Evolutionary conservation across 73 alveolate genomes (phyloP), one percentile per base, ranked within the genome.

Genomic region (Urostyla sp.): DNA sequence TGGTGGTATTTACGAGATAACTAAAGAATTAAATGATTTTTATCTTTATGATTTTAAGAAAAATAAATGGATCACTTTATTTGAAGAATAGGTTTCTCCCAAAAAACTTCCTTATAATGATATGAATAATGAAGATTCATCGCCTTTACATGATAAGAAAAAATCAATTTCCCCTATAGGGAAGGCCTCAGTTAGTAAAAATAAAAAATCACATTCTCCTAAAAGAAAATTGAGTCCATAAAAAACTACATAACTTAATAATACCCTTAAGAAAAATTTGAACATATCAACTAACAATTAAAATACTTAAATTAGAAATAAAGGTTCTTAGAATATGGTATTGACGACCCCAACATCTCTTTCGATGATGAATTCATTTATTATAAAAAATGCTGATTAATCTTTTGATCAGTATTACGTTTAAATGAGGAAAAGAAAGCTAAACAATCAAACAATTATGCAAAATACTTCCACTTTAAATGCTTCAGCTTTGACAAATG

Each of bases 1-100:
- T 61, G 97, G 92, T 21, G 97, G 97, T 2, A 92, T 92, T 15
- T 90, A 84, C 79, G 97, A 92, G 50, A 61, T 92, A 4, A 92
- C 95, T 15, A 83, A 92, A 72, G 95, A 92, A 75, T 49, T 89
- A 54, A 87, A 86, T 56, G 97, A 92, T 48, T 50, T 92, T 28
- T 69, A 51, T 58, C 37, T 80, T n/a, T 92, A 75, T 61, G 87
- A 92, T 76, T 58, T 78, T 0, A 46, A 56, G n/a, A 75, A 59
- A 43, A 52, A 61, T 53, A 67, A 40, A 50, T 91, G 97, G 97
- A 26, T 36, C 27, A 35, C 54, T 5, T 59, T 91, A n/a, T 91
- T 82, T 57, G 92, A 83, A 61, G 97, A 91, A 32, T 38, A 77
- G 0, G 34, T 20, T 32, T 57, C 84, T 24, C 87, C 92, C 5